phyloP scores from a whole-genome alignment of 2,329 filamentous ascomycete genomes.

The Aspergillus novoparasiticus region DNA sequence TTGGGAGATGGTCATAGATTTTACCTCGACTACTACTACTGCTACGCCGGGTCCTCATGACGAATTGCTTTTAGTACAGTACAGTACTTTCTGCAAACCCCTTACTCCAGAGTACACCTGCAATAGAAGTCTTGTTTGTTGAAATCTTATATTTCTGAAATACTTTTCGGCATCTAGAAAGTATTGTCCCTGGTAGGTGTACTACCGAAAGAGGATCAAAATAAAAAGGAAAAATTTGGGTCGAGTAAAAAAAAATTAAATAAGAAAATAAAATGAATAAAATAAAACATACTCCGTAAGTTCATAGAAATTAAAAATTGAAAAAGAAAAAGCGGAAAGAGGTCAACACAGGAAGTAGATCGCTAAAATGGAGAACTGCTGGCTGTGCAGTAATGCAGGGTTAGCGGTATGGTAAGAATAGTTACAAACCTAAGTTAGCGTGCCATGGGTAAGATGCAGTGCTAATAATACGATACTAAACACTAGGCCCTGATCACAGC shows the following conservation, averaged over 20 bases:
- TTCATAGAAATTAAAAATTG: background rate
- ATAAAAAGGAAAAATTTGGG: background rate
- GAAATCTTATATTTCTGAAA: no score
- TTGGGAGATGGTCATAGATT: background rate
- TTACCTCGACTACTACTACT: background rate
- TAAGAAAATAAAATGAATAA: constrained; percentile 8
- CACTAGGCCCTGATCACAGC: constrained; percentile 15
- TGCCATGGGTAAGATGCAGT: background rate
- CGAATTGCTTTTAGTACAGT: background rate
- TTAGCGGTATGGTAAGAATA: constrained; percentile 13
- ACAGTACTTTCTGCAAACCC: background rate
- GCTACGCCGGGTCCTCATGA: background rate
- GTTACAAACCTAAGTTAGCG: constrained; percentile 2
- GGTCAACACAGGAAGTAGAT: constrained; percentile 8
- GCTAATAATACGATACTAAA: constrained; percentile 16
- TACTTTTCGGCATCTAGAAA: background rate
- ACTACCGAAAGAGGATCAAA: background rate
- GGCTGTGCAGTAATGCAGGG: constrained; percentile 15
- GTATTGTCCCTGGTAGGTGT: background rate
- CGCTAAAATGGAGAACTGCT: constrained; percentile 7
- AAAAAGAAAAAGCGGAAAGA: background rate
- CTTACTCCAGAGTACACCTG: background rate
- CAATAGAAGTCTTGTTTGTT: background rate
- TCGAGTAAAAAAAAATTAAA: constrained; percentile 8
- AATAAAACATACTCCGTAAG: background rate